Evolutionary conservation across 805 yeast genomes (phyloP).

Genomic region (Wickerhamiella occidentalis): DNA sequence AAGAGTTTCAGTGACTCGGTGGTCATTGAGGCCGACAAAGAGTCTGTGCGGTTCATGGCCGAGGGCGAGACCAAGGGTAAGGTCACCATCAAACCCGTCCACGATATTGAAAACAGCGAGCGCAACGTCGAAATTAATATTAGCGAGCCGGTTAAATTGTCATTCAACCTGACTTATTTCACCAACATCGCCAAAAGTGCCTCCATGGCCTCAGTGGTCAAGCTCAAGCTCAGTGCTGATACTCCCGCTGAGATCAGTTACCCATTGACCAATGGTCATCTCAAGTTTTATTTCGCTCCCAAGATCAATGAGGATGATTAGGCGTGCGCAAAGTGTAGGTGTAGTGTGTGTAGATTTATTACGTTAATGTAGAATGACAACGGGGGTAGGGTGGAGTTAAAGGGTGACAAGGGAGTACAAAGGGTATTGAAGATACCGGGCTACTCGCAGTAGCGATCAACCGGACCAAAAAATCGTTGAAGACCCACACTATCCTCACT

Average conservation of each 20-base stretch:
- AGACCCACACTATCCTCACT: too few relatives aligned
- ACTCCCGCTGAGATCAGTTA: constrained; percentile 92
- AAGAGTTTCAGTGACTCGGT: constrained; percentile 77
- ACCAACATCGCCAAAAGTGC: constrained; percentile 88
- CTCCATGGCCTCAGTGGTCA: constrained; percentile 59
- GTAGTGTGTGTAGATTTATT: too few relatives aligned
- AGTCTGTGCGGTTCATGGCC: constrained; percentile 75
- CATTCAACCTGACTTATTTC: constrained; percentile 85
- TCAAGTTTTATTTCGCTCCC: constrained; percentile 94
- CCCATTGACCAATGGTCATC: constrained; percentile 79
- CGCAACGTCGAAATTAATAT: constrained; percentile 63
- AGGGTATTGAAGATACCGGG: too few relatives aligned
- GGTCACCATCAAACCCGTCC: constrained; percentile 71
- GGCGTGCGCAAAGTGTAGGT: background rate
- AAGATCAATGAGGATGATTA: constrained; percentile 63
- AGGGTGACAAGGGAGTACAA: too few relatives aligned
- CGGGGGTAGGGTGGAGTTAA: too few relatives aligned
- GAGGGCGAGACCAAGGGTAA: constrained; percentile 85
- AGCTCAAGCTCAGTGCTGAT: constrained; percentile 76
- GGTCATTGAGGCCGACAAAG: constrained; percentile 77
- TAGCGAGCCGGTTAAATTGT: constrained; percentile 74
- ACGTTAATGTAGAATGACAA: too few relatives aligned
- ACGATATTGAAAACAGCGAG: constrained; percentile 66
- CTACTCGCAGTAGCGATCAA: too few relatives aligned
- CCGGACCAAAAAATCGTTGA: too few relatives aligned